phyloP scores from a whole-genome alignment of 306 rosid species.

The Hylodesmum podocarpum region DNA sequence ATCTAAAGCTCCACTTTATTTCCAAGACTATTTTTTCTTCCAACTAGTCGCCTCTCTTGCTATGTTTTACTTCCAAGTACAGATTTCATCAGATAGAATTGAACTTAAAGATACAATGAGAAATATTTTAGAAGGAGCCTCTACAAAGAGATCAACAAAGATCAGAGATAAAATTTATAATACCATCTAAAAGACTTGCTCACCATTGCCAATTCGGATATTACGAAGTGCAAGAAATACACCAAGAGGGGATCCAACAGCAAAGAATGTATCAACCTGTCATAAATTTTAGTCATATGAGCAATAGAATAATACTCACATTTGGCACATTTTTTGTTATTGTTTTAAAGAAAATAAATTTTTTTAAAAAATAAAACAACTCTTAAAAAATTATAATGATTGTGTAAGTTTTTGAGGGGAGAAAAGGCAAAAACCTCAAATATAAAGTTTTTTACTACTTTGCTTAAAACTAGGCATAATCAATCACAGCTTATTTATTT shows the following conservation, averaged over 20 bases:
- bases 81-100: conserved; percentile 2
- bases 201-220: conserved; percentile 88
- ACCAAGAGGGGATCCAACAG: conserved; percentile 99
- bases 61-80: neutral
- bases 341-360: neutral
- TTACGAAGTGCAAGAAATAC: conserved; percentile 97
- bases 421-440: neutral
- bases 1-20: neutral
- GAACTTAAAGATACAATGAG: neutral
- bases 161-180: neutral
- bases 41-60: neutral
- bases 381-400: neutral
- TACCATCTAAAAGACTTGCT: conserved; percentile 12
- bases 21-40: neutral
- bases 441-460: neutral
- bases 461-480: neutral
- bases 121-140: neutral
- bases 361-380: neutral
- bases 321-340: neutral
- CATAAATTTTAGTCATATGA: conserved; percentile 26
- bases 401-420: neutral
- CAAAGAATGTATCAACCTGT: conserved; percentile 97
- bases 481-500: neutral
- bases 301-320: neutral
- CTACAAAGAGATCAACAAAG: conserved; percentile 26